Base-by-base conservation (phyloP, 1,139 yeast genomes). In the Neolecta irregularis region DNA sequence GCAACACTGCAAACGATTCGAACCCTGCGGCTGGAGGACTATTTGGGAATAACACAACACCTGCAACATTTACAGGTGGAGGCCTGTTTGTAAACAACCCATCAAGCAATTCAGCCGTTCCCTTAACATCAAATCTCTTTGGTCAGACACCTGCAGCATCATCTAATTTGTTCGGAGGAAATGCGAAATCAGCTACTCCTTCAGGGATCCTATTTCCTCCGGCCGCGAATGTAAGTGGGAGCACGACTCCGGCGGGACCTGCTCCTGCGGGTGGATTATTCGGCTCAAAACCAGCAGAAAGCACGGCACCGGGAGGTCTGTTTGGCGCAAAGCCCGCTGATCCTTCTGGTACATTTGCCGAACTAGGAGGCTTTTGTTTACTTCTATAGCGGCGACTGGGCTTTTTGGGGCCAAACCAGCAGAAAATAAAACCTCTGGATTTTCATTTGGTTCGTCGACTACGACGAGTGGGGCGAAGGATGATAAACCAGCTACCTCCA, bases 241-340 rank as follows among this genome's bases (percentile, higher is more conserved):
- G 28, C 5, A 26, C 26, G 3, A 20, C 24, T 11, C 11, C 15
- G 8, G 13, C 31, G 11, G 15, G 26, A 6, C 4, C 31, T 7
- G 12, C 20, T 7, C 5, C 31, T 6, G 12, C 31, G 3, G 20
- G 20, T 28, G 20, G 24, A 1, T 28, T 28, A 20, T 23, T 16
- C 6, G 12, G 4, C 22, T 15, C 25, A 11, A 20, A 23, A 24
- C 16, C 13, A 30, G 5, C 8, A 15, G 17, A 12, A 30, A 20
- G 25, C 8, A 19, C 24, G 5, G 11, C 39, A 5, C 19, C 41
- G 19, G 26, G 33, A 6, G 25, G 30, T 8, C 8, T 37, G 11
- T 39, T 39, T 15, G 39, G 39, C 5, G 11, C 40, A 26, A 15
- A 41, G 28, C 28, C 45, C 29, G 32, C 43, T 23, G 35, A 34